These are phyloP conservation scores for Phlebiopsis gigantea DNA, from an alignment of 768 basidiomycete species.

Conservation along the genomic window DNA sequence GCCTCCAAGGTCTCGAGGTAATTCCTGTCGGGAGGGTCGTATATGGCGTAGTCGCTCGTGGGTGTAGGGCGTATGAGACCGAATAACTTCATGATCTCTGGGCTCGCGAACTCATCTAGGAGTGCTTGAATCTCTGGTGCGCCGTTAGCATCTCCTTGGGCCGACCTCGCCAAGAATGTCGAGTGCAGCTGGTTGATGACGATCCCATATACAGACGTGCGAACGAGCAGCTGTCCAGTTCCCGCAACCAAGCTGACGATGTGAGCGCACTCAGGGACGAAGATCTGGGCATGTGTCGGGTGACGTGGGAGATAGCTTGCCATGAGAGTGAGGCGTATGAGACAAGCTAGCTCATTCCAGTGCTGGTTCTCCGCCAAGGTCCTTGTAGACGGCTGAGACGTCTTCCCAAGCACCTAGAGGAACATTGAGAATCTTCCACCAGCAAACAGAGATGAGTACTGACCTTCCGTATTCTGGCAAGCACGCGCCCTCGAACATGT, in stretches of 20 bases:
- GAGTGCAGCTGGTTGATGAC: constrained; percentile 80
- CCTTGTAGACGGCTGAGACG: constrained; percentile 57
- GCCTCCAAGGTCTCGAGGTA: constrained; percentile 62
- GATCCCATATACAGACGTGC: constrained; percentile 78
- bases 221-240: constrained; percentile 66
- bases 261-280: constrained; percentile 79
- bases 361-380: constrained; percentile 64
- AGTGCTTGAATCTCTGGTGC: constrained; percentile 55
- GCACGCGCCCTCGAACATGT: constrained; percentile 70
- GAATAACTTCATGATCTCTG: constrained; percentile 62
- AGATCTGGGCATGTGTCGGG: constrained; percentile 64
- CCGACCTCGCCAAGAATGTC: constrained; percentile 58
- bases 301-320: constrained; percentile 65
- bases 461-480: constrained; percentile 77
- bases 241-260: constrained; percentile 73
- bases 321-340: constrained; percentile 70
- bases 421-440: neutral
- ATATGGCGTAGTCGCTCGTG: constrained; percentile 62
- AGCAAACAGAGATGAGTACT: constrained; percentile 12
- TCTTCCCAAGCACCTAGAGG: constrained; percentile 64
- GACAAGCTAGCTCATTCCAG: constrained; percentile 78
- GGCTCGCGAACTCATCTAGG: constrained; percentile 53
- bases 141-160: constrained; percentile 34
- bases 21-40: constrained; percentile 47
- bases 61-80: constrained; percentile 61